phyloP scores from a whole-genome alignment of 2,329 filamentous ascomycete genomes.

The Xylaria sp. region DNA sequence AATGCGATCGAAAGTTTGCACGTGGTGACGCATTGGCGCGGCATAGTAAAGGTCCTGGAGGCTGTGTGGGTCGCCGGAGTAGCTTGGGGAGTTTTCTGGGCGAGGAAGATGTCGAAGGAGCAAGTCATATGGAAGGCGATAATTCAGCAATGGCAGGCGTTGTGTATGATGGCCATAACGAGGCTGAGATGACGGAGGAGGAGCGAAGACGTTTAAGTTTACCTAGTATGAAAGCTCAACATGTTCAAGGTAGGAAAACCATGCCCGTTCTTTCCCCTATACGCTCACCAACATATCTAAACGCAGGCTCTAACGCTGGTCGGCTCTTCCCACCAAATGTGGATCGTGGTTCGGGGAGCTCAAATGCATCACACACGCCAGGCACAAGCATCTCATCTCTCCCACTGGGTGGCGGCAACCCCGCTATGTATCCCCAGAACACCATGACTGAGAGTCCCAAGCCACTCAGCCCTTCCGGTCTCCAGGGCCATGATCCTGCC shows the following conservation, averaged over 20 bases:
- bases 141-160: slow-evolving; percentile 61
- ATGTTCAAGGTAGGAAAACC: slow-evolving; percentile 57
- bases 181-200: slow-evolving; percentile 62
- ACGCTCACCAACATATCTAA: slow-evolving; percentile 80
- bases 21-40: slow-evolving; percentile 91
- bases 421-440: slow-evolving; percentile 68
- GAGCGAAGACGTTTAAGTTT: slow-evolving; percentile 68
- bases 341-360: slow-evolving; percentile 57
- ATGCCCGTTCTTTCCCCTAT: slow-evolving; percentile 55
- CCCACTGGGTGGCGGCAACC: slow-evolving; percentile 48
- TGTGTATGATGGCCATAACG: slow-evolving; percentile 60
- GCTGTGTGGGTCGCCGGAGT: slow-evolving; percentile 87
- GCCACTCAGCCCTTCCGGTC: slow-evolving; percentile 69
- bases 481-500: slow-evolving; percentile 54
- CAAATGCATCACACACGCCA: slow-evolving; percentile 57
- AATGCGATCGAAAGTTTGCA: slow-evolving; percentile 93
- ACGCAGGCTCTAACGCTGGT: slow-evolving; percentile 51
- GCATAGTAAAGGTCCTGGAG: slow-evolving; percentile 93
- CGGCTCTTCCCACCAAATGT: slow-evolving; percentile 66
- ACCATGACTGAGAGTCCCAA: slow-evolving; percentile 87
- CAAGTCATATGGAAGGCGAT: slow-evolving; percentile 51
- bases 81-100: slow-evolving; percentile 83
- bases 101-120: slow-evolving; percentile 70
- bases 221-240: slow-evolving; percentile 74
- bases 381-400: slow-evolving; percentile 54